A percentile compares a stretch with the other conserved stretches of the same genome.
These are phyloP conservation scores for Amanita subjunquillea DNA, from an alignment of 768 basidiomycete genomes.

Conservation along the genomic window DNA sequence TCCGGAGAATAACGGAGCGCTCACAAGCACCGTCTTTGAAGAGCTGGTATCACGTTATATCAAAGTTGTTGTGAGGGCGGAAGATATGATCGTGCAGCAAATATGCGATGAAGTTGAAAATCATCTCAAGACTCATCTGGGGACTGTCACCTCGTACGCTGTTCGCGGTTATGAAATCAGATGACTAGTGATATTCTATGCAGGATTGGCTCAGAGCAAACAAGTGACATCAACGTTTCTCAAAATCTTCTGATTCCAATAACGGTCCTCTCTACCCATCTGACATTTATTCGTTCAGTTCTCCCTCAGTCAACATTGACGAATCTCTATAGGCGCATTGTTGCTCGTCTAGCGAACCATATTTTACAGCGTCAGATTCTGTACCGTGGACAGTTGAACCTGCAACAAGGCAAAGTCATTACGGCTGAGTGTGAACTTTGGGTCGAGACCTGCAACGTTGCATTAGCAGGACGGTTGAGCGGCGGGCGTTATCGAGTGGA, in stretches of 20 bases:
- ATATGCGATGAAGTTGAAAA: conserved; percentile 75
- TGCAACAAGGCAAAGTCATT: conserved; percentile 50
- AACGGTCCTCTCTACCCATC: conserved; percentile 70
- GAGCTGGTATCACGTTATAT: conserved; percentile 58
- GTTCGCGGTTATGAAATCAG: neutral
- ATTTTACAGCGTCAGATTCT: conserved; percentile 77
- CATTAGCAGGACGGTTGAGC: conserved; percentile 35
- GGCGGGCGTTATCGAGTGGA: conserved; percentile 47
- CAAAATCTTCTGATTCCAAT: conserved; percentile 68
- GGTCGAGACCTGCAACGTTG: conserved; percentile 67
- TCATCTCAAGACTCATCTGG: conserved; percentile 64
- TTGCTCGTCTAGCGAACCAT: conserved; percentile 60
- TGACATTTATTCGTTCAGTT: conserved; percentile 53
- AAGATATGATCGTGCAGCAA: conserved; percentile 82
- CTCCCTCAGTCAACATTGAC: conserved; percentile 52
- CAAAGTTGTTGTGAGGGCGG: conserved; percentile 54
- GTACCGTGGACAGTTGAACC: conserved; percentile 62
- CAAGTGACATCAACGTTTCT: conserved; percentile 42
- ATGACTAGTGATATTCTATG: neutral
- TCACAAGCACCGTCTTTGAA: conserved; percentile 71
- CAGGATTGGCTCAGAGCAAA: conserved; percentile 1
- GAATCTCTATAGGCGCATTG: conserved; percentile 64
- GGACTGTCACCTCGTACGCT: conserved; percentile 30
- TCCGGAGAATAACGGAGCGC: conserved; percentile 20
- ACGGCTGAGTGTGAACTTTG: conserved; percentile 71